These are phyloP conservation scores for Alternaria infectoria DNA, from an alignment of 2,329 filamentous ascomycete species.

Conservation along the genomic window DNA sequence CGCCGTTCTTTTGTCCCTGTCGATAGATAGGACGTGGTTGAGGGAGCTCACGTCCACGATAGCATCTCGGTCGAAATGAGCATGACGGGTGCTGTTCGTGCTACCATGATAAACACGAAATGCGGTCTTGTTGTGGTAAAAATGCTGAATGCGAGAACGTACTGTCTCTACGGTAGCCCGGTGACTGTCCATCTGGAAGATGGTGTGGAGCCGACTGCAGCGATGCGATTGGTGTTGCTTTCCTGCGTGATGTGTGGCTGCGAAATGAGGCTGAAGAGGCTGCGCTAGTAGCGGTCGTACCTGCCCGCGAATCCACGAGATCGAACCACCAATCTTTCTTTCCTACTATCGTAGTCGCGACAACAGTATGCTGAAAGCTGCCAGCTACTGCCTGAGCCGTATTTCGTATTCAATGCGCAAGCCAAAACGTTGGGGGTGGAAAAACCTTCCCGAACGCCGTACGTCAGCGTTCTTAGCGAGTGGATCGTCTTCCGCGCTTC, in stretches of 20 bases:
- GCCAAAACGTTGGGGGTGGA: neutral
- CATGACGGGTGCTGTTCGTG: constrained; percentile 74
- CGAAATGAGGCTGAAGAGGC: constrained; percentile 6
- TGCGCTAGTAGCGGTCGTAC: constrained; percentile 4
- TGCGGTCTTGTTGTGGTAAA: constrained; percentile 33
- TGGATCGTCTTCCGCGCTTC: constrained; percentile 30
- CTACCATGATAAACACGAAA: constrained; percentile 71
- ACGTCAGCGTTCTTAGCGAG: constrained; percentile 29
- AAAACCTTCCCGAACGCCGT: constrained; percentile 1
- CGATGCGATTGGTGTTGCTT: neutral
- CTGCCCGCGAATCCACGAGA: neutral
- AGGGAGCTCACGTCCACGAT: constrained; percentile 71
- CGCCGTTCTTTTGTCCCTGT: constrained; percentile 59
- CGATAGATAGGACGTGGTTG: constrained; percentile 66
- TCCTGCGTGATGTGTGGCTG: constrained; percentile 6
- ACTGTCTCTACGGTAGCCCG: constrained; percentile 29
- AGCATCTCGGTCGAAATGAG: constrained; percentile 40
- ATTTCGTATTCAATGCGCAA: neutral
- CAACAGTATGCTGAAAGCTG: neutral
- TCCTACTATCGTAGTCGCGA: neutral
- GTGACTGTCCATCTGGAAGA: constrained; percentile 29
- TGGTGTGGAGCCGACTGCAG: neutral
- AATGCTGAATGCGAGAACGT: constrained; percentile 28
- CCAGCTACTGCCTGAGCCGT: neutral
- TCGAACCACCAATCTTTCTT: neutral